Conservation (phyloP, 2,329 filamentous ascomycete genomes). For the Phyllosticta citrichinensis region DNA sequence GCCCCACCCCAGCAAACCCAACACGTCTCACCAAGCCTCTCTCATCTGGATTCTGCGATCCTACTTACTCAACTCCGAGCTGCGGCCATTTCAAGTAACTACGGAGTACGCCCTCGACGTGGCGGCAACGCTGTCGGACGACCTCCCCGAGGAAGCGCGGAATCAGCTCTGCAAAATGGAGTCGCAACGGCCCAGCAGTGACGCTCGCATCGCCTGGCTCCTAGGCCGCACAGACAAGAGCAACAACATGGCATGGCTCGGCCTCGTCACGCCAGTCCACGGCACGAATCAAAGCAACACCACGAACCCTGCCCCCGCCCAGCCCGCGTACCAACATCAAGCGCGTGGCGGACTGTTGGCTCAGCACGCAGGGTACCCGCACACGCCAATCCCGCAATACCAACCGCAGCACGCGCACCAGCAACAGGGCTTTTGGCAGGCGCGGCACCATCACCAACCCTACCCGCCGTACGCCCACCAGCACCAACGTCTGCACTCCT, state of each 20-base stretch:
- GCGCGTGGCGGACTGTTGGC: neutral
- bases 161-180: conserved; percentile 23
- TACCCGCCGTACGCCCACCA: conserved; percentile 10
- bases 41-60: conserved; percentile 26
- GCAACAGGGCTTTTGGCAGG: conserved; percentile 12
- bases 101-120: conserved; percentile 36
- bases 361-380: neutral
- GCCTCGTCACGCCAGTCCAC: conserved; percentile 22
- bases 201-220: conserved; percentile 31
- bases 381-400: conserved; percentile 12
- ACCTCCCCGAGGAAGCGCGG: conserved; percentile 29
- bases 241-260: conserved; percentile 31
- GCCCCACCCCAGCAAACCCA: conserved; percentile 14
- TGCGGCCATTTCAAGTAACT: conserved; percentile 26
- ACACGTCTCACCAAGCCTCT: conserved; percentile 19
- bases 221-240: conserved; percentile 22
- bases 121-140: conserved; percentile 31
- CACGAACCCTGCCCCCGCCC: conserved; percentile 8
- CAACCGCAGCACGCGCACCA: conserved; percentile 18
- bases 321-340: neutral
- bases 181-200: conserved; percentile 16
- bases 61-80: conserved; percentile 27
- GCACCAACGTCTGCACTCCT: neutral
- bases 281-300: conserved; percentile 14
- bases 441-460: conserved; percentile 12